Conservation (phyloP, 2,329 filamentous ascomycete genomes). For the Cladobotryum mycophilum region DNA sequence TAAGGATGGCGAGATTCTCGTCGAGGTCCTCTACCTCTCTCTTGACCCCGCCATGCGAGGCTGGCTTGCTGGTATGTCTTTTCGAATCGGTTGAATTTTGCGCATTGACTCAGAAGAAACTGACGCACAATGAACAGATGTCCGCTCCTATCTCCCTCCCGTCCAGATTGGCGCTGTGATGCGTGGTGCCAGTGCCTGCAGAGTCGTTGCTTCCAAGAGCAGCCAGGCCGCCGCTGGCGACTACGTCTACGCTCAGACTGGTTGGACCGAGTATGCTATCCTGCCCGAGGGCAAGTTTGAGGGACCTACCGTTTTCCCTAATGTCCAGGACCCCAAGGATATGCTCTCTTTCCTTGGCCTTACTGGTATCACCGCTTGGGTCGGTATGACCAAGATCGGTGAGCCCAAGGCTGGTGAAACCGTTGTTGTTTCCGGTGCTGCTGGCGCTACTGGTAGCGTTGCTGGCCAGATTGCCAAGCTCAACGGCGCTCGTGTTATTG, state of each 20-base stretch:
- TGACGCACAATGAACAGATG: slow-evolving; percentile 26
- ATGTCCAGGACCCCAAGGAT: slow-evolving; percentile 45
- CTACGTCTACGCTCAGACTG: slow-evolving; percentile 47
- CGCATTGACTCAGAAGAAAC: not conserved
- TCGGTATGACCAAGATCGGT: slow-evolving; percentile 64
- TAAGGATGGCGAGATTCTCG: slow-evolving; percentile 58
- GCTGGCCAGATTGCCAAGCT: slow-evolving; percentile 74
- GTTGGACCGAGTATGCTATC: slow-evolving; percentile 64
- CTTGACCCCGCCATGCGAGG: slow-evolving; percentile 72
- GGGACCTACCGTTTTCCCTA: slow-evolving; percentile 34
- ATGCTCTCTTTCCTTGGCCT: slow-evolving; percentile 56
- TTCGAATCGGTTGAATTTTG: not conserved
- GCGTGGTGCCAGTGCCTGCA: slow-evolving; percentile 56
- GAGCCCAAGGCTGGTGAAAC: slow-evolving; percentile 63
- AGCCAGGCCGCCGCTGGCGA: slow-evolving; percentile 49
- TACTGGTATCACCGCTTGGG: slow-evolving; percentile 70
- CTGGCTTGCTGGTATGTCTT: slow-evolving; percentile 53
- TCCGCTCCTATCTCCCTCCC: slow-evolving; percentile 58
- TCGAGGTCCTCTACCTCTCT: slow-evolving; percentile 57
- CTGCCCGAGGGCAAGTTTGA: slow-evolving; percentile 46
- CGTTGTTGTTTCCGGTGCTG: slow-evolving; percentile 71
- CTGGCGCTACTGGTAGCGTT: slow-evolving; percentile 70
- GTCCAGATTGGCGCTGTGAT: slow-evolving; percentile 63
- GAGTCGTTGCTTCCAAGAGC: slow-evolving; percentile 56
- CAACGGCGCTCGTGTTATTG: slow-evolving; percentile 56